Evolutionary conservation across 2,329 filamentous ascomycete species (phyloP), one percentile per base, ranked within the genome.

Genomic region (Mollisia scopiformis): DNA sequence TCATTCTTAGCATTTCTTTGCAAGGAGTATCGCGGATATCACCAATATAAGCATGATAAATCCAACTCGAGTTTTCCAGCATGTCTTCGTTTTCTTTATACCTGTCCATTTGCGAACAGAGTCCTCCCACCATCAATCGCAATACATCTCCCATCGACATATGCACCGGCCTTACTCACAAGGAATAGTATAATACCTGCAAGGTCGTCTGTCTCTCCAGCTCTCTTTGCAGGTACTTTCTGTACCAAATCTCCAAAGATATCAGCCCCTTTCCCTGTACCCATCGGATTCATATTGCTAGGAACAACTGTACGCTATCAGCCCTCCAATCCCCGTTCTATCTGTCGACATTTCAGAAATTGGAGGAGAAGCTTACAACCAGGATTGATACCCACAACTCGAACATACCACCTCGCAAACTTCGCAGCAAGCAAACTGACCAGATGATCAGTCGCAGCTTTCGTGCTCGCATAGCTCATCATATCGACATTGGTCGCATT

Each of bases 401-500:
- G 66, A 13, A 79, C 75, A 70, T 79, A 79, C 64, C 75, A 78
- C 55, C 73, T 71, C 23, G 70, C 71, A 60, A 80, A 83, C 65
- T 84, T 83, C 6, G 75, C 74, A 6, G 81, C 81, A 58, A 84
- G 63, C 57, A 84, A 67, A 53, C 68, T 74, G 2, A 83, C 80
- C 14, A 83, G 66, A 72, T 84, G 81, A 68, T 83, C 81, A 1
- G 80, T 82, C 0, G 79, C 81, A 1, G 81, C 81, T 64, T 84
- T 83, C 63, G 79, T 83, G 0, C 77, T 69, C 0, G 80, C 80
- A 62, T 84, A 83, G 64, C 78, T 81, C 5, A 79, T 82, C 67
- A 83, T 70, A 62, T 83, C 81, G 3, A 83, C 74, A 63, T 83
- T 83, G 1, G 81, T 83, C 1, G 69, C 77, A 68, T 82, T 82